These are phyloP conservation scores for Cryphonectria carpinicola DNA, from an alignment of 2,329 filamentous ascomycete genomes.

Conservation along the genomic window DNA sequence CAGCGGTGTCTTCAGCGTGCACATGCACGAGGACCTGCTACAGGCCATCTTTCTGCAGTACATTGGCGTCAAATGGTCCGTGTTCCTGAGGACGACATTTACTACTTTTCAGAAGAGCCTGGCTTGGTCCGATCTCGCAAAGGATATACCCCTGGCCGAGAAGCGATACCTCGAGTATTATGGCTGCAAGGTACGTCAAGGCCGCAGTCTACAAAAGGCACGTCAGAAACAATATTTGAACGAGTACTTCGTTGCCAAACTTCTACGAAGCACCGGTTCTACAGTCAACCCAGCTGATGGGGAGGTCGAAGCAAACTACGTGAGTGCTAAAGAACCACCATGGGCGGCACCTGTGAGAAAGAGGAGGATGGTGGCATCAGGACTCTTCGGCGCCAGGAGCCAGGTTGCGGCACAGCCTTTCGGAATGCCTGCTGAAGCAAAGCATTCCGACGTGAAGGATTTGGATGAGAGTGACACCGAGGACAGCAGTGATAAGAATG, in stretches of 20 bases:
- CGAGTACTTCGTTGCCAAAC: slow-evolving; percentile 51
- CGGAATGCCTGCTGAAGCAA: no score
- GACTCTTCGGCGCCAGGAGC: neutral
- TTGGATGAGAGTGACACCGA: slow-evolving; percentile 26
- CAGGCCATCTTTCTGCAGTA: slow-evolving; percentile 57
- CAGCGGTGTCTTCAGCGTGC: slow-evolving; percentile 52
- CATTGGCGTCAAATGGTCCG: slow-evolving; percentile 52
- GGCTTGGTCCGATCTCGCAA: slow-evolving; percentile 42
- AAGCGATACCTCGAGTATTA: slow-evolving; percentile 42
- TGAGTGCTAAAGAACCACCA: slow-evolving; percentile 5
- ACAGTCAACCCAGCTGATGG: slow-evolving; percentile 37
- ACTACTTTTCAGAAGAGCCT: slow-evolving; percentile 38
- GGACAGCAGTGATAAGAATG: slow-evolving; percentile 20
- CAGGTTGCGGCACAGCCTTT: slow-evolving; percentile 1
- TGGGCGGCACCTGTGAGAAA: neutral
- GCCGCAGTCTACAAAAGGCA: slow-evolving; percentile 35
- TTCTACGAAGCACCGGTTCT: slow-evolving; percentile 41
- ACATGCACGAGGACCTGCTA: slow-evolving; percentile 56
- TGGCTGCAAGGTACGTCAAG: slow-evolving; percentile 34
- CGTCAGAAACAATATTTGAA: slow-evolving; percentile 41
- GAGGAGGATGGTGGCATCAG: neutral
- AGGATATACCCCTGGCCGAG: slow-evolving; percentile 38
- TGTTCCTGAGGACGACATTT: slow-evolving; percentile 46
- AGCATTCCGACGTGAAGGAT: no score
- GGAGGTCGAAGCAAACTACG: slow-evolving; percentile 44